These are phyloP conservation scores for Lipomyces oligophaga DNA, from an alignment of 805 yeast species.

Conservation along the genomic window DNA sequence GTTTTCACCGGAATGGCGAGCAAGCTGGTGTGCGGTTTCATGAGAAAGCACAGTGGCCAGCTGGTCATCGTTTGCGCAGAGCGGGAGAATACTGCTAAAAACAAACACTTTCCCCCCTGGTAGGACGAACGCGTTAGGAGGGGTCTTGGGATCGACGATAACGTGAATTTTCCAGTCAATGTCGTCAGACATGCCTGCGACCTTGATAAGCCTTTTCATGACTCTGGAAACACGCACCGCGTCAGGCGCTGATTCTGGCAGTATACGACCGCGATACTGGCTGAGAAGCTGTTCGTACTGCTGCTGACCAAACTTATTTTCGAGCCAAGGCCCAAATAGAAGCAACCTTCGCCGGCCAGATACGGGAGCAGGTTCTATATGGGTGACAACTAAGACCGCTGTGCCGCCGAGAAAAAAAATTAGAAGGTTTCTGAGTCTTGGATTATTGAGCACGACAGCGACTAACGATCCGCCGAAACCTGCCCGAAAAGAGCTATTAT, in stretches of 20 bases:
- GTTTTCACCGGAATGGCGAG: conserved; percentile 85
- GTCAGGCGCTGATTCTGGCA: conserved; percentile 63
- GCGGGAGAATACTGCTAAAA: conserved; percentile 69
- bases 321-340: conserved; percentile 17
- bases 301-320: conserved; percentile 17
- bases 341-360: conserved; percentile 27
- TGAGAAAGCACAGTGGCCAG: conserved; percentile 93
- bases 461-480: no score
- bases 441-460: no score
- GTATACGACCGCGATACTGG: conserved; percentile 50
- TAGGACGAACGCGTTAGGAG: conserved; percentile 94
- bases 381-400: conserved; percentile 4
- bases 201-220: conserved; percentile 58
- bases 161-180: conserved; percentile 77
- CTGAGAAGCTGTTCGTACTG: conserved; percentile 54
- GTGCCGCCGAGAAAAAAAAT: no score
- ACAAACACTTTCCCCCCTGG: conserved; percentile 97
- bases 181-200: conserved; percentile 31
- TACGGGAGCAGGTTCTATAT: conserved; percentile 22
- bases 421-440: no score
- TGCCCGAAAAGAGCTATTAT: no score
- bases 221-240: conserved; percentile 54
- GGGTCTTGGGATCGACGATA: conserved; percentile 61
- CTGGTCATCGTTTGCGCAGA: conserved; percentile 81
- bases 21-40: conserved; percentile 91